A percentile compares a stretch with the other conserved stretches of the same genome.
Conservation (phyloP, 2,329 filamentous ascomycete species). For the Hirsutella minnesotensis region DNA sequence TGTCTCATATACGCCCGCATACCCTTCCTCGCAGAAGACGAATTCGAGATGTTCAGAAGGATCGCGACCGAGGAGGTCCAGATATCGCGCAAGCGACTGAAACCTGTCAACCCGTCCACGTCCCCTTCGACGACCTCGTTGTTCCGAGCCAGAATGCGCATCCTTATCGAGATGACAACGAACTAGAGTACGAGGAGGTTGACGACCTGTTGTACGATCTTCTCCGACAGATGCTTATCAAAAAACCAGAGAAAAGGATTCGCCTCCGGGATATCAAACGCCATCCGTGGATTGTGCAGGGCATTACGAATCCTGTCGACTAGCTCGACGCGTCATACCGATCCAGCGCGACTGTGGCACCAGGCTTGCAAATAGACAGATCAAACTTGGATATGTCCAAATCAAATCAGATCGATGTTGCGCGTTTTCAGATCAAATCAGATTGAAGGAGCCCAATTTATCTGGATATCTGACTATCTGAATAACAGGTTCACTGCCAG, state of each 20-base stretch:
- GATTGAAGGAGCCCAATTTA: too few relatives aligned
- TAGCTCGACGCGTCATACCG: constrained; percentile 95
- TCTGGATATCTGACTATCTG: too few relatives aligned
- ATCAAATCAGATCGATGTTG: constrained; percentile 80
- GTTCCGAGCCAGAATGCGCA: constrained; percentile 45
- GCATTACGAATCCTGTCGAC: constrained; percentile 57
- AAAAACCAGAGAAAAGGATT: constrained; percentile 82
- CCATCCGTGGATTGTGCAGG: constrained; percentile 80
- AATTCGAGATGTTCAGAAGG: constrained; percentile 81
- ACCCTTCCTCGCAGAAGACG: constrained; percentile 83
- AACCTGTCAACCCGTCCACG: constrained; percentile 54
- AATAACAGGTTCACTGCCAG: too few relatives aligned
- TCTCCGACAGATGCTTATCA: constrained; percentile 66
- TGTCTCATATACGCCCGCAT: constrained; percentile 91
- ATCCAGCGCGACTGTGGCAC: constrained; percentile 64
- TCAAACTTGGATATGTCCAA: constrained; percentile 84
- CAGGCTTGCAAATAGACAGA: too few relatives aligned
- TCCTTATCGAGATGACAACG: constrained; percentile 64
- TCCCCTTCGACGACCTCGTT: constrained; percentile 43
- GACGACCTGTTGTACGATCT: constrained; percentile 72
- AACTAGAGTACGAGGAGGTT: constrained; percentile 75
- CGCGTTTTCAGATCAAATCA: too few relatives aligned
- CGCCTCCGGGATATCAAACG: constrained; percentile 85
- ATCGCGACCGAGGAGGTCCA: constrained; percentile 91
- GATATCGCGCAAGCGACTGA: constrained; percentile 72